Conservation (phyloP, 176 grass and related monocot genomes). For the Triticum aestivum region DNA sequence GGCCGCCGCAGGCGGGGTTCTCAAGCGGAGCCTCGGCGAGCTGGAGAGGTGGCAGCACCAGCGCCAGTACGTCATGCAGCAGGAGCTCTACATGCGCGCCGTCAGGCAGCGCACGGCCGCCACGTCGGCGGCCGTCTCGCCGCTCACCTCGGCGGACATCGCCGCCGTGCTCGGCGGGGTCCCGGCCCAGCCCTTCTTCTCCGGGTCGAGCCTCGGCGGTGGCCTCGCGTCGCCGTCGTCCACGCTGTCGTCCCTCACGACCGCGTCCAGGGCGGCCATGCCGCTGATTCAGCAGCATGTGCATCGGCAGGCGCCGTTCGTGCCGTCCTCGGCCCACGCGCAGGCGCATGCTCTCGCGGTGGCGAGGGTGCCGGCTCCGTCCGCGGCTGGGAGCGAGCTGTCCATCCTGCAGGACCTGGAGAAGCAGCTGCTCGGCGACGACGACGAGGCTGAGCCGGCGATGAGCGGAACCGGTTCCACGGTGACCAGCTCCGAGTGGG, state of each 20-base stretch:
- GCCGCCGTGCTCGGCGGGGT: slow-evolving; percentile 28
- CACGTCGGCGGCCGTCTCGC: slow-evolving; percentile 18
- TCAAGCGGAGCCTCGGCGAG: slow-evolving; percentile 75
- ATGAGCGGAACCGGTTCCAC: slow-evolving; percentile 65
- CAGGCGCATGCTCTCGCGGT: background rate
- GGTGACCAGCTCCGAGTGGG: slow-evolving; percentile 79
- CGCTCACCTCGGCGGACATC: slow-evolving; percentile 23
- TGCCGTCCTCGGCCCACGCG: slow-evolving; percentile 22
- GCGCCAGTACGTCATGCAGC: slow-evolving; percentile 52
- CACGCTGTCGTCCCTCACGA: slow-evolving; percentile 58
- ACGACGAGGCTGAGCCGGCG: slow-evolving; percentile 52
- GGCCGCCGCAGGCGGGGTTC: slow-evolving; percentile 39
- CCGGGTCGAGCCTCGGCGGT: slow-evolving; percentile 43
- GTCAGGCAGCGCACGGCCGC: slow-evolving; percentile 64
- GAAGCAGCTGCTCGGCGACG: slow-evolving; percentile 75
- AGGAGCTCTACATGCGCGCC: slow-evolving; percentile 53
- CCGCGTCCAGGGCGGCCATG: slow-evolving; percentile 31
- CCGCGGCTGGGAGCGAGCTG: slow-evolving; percentile 15
- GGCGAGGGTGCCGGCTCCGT: background rate
- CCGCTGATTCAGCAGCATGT: slow-evolving; percentile 41
- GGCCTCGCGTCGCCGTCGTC: slow-evolving; percentile 45
- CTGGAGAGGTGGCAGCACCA: slow-evolving; percentile 67
- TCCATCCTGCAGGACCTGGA: slow-evolving; percentile 81
- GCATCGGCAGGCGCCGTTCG: slow-evolving; percentile 35
- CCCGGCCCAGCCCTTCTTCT: slow-evolving; percentile 18